Conservation (phyloP, 768 basidiomycete genomes). For the Mycena olivaceomarginata region DNA sequence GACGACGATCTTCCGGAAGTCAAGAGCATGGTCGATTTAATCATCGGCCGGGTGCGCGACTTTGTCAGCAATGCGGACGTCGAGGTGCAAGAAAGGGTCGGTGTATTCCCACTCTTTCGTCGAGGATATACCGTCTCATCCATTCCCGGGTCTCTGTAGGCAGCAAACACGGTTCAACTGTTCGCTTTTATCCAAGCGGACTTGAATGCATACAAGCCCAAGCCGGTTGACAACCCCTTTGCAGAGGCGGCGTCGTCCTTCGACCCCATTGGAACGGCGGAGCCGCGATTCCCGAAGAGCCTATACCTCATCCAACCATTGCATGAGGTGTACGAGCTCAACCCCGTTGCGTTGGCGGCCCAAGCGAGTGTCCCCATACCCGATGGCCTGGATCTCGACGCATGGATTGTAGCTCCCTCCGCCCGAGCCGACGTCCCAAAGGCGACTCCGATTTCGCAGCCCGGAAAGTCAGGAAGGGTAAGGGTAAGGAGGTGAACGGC, state of each 20-base stretch:
- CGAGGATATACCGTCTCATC: slow-evolving; percentile 26
- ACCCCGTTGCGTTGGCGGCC: slow-evolving; percentile 87
- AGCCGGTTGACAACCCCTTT: slow-evolving; percentile 56
- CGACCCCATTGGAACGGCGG: slow-evolving; percentile 55
- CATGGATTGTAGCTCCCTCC: slow-evolving; percentile 88
- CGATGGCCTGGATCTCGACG: slow-evolving; percentile 90
- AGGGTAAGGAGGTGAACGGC: slow-evolving; percentile 50
- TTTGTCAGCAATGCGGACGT: slow-evolving; percentile 81
- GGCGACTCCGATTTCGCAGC: slow-evolving; percentile 67
- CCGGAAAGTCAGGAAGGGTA: slow-evolving; percentile 72
- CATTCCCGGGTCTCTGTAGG: slow-evolving; percentile 63
- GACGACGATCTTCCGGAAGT: slow-evolving; percentile 81
- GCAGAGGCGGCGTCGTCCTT: slow-evolving; percentile 63
- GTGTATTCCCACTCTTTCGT: slow-evolving; percentile 50
- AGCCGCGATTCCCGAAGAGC: slow-evolving; percentile 89
- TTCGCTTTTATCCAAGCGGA: slow-evolving; percentile 88
- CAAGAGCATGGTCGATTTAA: slow-evolving; percentile 76
- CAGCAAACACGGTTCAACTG: slow-evolving; percentile 86
- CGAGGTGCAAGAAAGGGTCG: slow-evolving; percentile 94
- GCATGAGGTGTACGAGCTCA: slow-evolving; percentile 86
- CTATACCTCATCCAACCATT: slow-evolving; percentile 90
- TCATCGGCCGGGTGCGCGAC: slow-evolving; percentile 74
- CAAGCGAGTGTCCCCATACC: slow-evolving; percentile 90
- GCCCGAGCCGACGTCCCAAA: slow-evolving; percentile 61
- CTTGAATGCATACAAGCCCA: slow-evolving; percentile 72